phyloP scores from a whole-genome alignment of 106 monocot species.

The Platanthera zijinensis region DNA sequence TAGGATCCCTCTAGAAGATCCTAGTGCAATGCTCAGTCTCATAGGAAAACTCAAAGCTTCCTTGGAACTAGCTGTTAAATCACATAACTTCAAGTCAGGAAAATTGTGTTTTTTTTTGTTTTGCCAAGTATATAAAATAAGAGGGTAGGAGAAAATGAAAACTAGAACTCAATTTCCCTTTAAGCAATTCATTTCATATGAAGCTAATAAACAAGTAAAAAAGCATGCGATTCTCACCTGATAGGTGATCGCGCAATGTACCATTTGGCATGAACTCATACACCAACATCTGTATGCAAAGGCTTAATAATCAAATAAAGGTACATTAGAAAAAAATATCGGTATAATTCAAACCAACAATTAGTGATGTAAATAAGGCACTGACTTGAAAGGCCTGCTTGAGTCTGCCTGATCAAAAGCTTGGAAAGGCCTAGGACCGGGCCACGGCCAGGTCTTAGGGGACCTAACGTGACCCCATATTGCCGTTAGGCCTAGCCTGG shows the following conservation, averaged over 20 bases:
- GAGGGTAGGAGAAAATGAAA: background rate
- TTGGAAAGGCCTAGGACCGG: too few species aligned
- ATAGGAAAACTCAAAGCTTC: slow-evolving; percentile 8
- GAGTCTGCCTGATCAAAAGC: too few species aligned
- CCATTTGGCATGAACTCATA: slow-evolving; percentile 98
- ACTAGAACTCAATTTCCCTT: background rate
- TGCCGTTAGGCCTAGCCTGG: too few species aligned
- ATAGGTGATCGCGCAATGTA: slow-evolving; percentile 84
- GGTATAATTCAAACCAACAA: background rate
- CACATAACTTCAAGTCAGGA: slow-evolving; percentile 1
- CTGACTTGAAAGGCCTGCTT: too few species aligned
- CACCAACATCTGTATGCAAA: slow-evolving; percentile 70
- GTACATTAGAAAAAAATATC: background rate
- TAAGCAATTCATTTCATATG: background rate
- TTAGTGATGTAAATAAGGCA: too few species aligned
- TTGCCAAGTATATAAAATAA: background rate
- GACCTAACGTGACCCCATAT: too few species aligned
- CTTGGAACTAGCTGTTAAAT: slow-evolving; percentile 21
- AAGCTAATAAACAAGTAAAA: background rate
- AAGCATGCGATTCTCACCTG: slow-evolving; percentile 38
- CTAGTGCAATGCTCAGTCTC: slow-evolving; percentile 9
- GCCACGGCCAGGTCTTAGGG: too few species aligned
- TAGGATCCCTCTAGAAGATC: slow-evolving; percentile 5
- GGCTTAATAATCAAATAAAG: background rate
- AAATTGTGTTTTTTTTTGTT: background rate